Evolutionary conservation across 225 moss, liverwort and hornwort species (phyloP).

Genomic region (Rhytidiadelphus loreus): DNA sequence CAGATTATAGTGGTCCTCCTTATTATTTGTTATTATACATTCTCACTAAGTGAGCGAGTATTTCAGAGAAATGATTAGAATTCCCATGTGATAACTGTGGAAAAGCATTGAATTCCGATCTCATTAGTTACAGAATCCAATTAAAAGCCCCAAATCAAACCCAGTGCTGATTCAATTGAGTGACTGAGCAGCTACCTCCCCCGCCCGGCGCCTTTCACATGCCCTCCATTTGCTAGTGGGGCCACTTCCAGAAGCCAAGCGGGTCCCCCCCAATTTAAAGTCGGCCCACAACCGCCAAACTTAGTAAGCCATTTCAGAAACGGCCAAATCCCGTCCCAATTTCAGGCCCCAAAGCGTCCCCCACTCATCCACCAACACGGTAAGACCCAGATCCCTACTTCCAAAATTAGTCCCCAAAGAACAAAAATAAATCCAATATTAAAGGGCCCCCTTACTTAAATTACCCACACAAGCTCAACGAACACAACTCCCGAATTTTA

Average conservation of each 20-base stretch:
- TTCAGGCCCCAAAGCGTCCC: background rate
- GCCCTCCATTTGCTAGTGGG: background rate
- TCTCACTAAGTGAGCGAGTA: background rate
- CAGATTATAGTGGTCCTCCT: background rate
- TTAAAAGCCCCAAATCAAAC: background rate
- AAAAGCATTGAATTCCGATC: background rate
- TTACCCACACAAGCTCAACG: background rate
- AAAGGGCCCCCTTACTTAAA: too few species aligned
- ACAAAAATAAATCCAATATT: background rate
- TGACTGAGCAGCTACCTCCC: background rate
- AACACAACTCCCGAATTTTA: background rate
- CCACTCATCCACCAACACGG: background rate
- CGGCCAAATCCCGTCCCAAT: background rate
- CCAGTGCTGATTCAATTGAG: background rate
- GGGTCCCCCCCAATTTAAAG: background rate
- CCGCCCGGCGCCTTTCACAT: background rate
- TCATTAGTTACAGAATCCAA: background rate
- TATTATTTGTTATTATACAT: background rate
- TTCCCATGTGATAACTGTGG: background rate
- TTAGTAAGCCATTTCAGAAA: background rate
- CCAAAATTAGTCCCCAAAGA: background rate
- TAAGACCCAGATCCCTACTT: background rate
- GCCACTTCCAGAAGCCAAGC: background rate
- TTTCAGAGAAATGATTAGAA: background rate
- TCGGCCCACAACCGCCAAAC: background rate